These are phyloP conservation scores for Magnaporthiopsis rhizophila DNA, from an alignment of 2,329 filamentous ascomycete genomes.

Conservation along the genomic window DNA sequence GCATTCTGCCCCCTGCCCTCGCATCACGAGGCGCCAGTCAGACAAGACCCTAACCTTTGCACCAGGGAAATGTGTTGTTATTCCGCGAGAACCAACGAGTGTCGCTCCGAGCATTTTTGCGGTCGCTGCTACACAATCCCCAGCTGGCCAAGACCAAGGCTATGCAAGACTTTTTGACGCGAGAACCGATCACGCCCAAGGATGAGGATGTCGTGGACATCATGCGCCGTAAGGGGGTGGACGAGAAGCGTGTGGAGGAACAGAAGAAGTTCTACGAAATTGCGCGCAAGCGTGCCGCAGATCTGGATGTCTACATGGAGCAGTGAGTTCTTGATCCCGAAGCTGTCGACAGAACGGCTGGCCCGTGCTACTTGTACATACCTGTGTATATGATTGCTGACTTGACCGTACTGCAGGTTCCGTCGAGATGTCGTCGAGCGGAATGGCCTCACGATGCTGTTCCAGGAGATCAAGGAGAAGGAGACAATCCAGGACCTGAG, in stretches of 20 bases:
- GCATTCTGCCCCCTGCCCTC: not conserved
- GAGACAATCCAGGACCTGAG: slow-evolving; percentile 79
- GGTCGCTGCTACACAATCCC: slow-evolving; percentile 75
- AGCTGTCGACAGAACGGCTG: not conserved
- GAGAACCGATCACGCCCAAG: slow-evolving; percentile 62
- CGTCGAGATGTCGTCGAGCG: slow-evolving; percentile 58
- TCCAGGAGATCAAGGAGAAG: slow-evolving; percentile 88
- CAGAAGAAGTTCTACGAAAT: slow-evolving; percentile 95
- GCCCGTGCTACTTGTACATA: not conserved
- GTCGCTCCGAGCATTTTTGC: slow-evolving; percentile 83
- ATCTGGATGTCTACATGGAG: slow-evolving; percentile 98
- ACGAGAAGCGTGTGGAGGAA: slow-evolving; percentile 83
- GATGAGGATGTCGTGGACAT: slow-evolving; percentile 84
- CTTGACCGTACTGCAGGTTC: slow-evolving; percentile 34
- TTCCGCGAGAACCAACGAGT: slow-evolving; percentile 87
- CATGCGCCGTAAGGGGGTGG: slow-evolving; percentile 67
- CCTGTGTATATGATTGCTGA: slow-evolving; percentile 10
- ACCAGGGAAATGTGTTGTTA: slow-evolving; percentile 40
- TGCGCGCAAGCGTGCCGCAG: slow-evolving; percentile 78
- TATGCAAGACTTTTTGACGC: slow-evolving; percentile 75
- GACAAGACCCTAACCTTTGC: not conserved
- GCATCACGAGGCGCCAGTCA: too few species aligned
- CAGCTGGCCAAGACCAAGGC: slow-evolving; percentile 76
- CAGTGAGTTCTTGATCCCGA: slow-evolving; percentile 46
- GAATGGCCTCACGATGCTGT: slow-evolving; percentile 85